Evolutionary conservation across 345 rosid species (phyloP).

Genomic region (Toxicodendron radicans): DNA sequence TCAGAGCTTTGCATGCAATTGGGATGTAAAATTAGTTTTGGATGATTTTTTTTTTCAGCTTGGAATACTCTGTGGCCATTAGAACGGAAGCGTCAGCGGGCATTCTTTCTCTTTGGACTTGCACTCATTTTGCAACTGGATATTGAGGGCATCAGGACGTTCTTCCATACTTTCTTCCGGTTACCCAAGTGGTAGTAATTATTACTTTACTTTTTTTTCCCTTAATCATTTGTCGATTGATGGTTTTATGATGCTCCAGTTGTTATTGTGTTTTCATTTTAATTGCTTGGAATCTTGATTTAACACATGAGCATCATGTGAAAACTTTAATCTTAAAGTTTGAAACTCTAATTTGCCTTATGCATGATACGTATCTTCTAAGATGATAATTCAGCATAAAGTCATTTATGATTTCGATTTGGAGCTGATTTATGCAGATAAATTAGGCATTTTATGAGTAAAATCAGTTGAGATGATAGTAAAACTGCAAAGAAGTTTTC

Average conservation of each 20-base stretch:
- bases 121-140: conserved; percentile 87
- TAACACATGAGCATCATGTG: background rate
- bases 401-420: background rate
- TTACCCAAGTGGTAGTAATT: conserved; percentile 75
- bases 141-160: conserved; percentile 72
- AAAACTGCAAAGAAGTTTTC: background rate
- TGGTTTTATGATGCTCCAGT: background rate
- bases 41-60: conserved; percentile 44
- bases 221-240: background rate
- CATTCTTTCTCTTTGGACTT: conserved; percentile 91
- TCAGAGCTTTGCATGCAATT: background rate
- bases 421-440: background rate
- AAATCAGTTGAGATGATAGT: background rate
- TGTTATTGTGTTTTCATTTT: background rate
- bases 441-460: background rate
- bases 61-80: conserved; percentile 95
- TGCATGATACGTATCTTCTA: background rate
- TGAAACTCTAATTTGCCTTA: background rate
- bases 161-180: conserved; percentile 82
- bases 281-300: background rate
- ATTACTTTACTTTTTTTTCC: background rate
- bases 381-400: background rate
- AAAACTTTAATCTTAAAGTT: background rate
- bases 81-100: conserved; percentile 93
- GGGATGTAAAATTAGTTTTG: conserved; percentile 20